phyloP scores from a whole-genome alignment of 371 early-diverging fungal genomes.

The Mortierella sp. region DNA sequence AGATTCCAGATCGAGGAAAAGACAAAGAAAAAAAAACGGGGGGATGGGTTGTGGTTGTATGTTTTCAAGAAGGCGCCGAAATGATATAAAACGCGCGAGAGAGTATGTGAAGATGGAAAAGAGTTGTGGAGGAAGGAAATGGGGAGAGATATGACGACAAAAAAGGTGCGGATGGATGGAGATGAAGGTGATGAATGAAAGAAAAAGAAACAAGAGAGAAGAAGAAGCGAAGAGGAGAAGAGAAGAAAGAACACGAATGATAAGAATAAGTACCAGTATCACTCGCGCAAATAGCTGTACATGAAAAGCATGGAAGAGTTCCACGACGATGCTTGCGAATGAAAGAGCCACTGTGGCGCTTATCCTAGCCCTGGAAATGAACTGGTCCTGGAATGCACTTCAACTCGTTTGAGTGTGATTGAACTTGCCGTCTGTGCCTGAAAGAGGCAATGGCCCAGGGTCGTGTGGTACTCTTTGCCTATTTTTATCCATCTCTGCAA shows the following conservation, averaged over 20 bases:
- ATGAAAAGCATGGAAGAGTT: too few species aligned
- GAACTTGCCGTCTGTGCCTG: neutral
- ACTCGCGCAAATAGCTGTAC: too few species aligned
- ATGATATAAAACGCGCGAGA: neutral
- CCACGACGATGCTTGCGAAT: too few species aligned
- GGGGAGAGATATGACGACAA: neutral
- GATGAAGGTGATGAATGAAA: neutral
- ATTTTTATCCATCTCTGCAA: slow-evolving; percentile 18
- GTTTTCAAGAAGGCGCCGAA: neutral
- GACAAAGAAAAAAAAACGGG: neutral
- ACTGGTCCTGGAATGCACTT: neutral
- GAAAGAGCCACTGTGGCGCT: neutral
- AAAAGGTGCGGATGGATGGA: neutral
- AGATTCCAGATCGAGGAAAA: neutral
- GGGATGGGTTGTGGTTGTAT: neutral
- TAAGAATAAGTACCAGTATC: neutral
- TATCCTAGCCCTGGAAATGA: neutral
- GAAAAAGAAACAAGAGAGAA: neutral
- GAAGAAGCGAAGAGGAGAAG: too few species aligned
- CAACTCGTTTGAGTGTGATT: neutral
- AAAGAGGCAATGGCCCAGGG: neutral
- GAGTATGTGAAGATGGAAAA: neutral
- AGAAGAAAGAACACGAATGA: neutral
- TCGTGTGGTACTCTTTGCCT: slow-evolving; percentile 10
- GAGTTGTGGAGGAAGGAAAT: neutral